Base-by-base conservation (phyloP, 108 stramenopile species). In the Stephanodiscus minutulus region DNA sequence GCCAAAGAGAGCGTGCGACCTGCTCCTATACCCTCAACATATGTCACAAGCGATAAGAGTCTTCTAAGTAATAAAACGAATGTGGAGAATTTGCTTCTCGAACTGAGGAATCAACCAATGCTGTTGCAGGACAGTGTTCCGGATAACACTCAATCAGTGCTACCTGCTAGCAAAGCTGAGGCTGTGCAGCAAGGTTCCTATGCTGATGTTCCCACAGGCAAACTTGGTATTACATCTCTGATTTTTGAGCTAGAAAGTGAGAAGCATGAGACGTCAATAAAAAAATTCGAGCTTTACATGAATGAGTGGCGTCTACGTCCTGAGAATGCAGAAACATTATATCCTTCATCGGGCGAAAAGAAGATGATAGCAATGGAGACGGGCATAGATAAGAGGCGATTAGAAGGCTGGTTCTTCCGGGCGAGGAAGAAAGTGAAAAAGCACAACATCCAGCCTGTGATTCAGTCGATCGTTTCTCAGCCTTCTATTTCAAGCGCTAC, bases 361-460 rank as follows among this genome's bases (percentile, higher is more conserved):
- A 37, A 71, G 15, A 47, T 35, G 47, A 71, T 71, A 31, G 47
- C 61, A 7, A 24, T 22, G 27, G 70, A 47, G 29, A 61, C 48
- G 27, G 70, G 70, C 12, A 60, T 71, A 0, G 60, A 71, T 25
- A 71, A 61, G 48, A 61, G 50, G 44, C 70, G 70, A 33, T 49
- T 71, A 36, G 70, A 71, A n/a, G 70, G 70, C 27, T 71, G 70
- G 70, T 71, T 71, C 47, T 71, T 47, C 44, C 36, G 70, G 47
- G 48, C 70, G 9, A 49, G 70, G 31, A 71, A 61, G 70, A 71
- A 62, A 33, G 5, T 53, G 31, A 62, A 71, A 29, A 58, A 50
- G n/a, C 57, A 71, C 12, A 22, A 35, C 43, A 15, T 44, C 43
- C 15, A 44, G 43, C 43, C 43, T 13, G 43, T 44, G 13, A 44